Percentiles rank a stretch among this genome's conserved stretches.
These are phyloP conservation scores for Thelephora aurantiotincta DNA, from an alignment of 768 basidiomycete genomes.

Conservation along the genomic window DNA sequence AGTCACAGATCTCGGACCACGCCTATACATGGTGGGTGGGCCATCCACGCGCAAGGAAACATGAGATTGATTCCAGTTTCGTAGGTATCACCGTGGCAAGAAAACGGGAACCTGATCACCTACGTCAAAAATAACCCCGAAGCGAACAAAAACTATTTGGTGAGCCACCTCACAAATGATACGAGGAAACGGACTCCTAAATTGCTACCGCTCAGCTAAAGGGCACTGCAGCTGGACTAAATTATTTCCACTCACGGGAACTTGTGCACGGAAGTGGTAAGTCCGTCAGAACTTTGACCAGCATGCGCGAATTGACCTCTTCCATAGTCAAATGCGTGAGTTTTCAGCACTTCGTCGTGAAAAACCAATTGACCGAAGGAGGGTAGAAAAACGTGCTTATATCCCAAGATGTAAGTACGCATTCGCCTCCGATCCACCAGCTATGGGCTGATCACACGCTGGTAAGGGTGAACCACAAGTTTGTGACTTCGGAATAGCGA, in stretches of 20 bases:
- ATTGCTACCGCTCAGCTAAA: constrained; percentile 21
- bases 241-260: constrained; percentile 37
- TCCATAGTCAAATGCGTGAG: constrained; percentile 45
- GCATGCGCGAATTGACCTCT: constrained; percentile 4
- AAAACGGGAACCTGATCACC: constrained; percentile 41
- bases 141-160: constrained; percentile 28
- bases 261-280: constrained; percentile 49
- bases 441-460: neutral
- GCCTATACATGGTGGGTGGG: constrained; percentile 31
- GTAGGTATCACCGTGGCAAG: constrained; percentile 52
- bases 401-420: constrained; percentile 25
- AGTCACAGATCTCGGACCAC: constrained; percentile 35
- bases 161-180: constrained; percentile 12
- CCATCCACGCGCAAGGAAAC: neutral
- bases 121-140: constrained; percentile 24
- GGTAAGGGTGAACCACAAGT: constrained; percentile 37
- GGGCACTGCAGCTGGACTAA: constrained; percentile 41
- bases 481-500: constrained; percentile 53
- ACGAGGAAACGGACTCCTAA: neutral
- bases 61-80: neutral
- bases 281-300: constrained; percentile 11
- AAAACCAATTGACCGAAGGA: neutral
- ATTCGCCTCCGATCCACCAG: neutral
- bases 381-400: constrained; percentile 45
- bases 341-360: constrained; percentile 6